Conservation (phyloP, 2,329 filamentous ascomycete species). For the Colletotrichum lupini region DNA sequence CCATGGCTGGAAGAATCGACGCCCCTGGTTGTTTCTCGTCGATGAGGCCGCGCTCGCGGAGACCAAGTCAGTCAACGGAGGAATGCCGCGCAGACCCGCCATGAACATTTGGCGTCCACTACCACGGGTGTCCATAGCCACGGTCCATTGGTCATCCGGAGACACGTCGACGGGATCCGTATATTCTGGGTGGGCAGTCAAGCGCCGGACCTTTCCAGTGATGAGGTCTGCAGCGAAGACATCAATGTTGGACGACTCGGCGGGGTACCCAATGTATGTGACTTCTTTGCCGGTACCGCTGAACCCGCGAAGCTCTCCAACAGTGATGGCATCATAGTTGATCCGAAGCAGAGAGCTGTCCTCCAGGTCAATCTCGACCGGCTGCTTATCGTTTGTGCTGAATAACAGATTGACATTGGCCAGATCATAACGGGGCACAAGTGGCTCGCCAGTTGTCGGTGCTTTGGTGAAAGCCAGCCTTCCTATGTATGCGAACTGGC, state of each 20-base stretch:
- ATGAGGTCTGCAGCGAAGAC: constrained; percentile 49
- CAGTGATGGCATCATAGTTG: constrained; percentile 43
- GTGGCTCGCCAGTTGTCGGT: constrained; percentile 42
- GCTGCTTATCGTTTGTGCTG: constrained; percentile 33
- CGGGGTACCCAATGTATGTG: constrained; percentile 47
- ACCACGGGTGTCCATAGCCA: constrained; percentile 52
- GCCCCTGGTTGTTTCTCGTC: constrained; percentile 53
- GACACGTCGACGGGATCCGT: constrained; percentile 52
- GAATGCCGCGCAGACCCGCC: constrained; percentile 48
- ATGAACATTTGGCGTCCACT: constrained; percentile 50
- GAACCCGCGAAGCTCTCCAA: constrained; percentile 56
- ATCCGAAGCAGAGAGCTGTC: constrained; percentile 39
- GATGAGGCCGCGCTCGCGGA: constrained; percentile 44
- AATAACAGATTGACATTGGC: constrained; percentile 46
- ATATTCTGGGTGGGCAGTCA: constrained; percentile 53
- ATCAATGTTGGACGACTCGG: constrained; percentile 55
- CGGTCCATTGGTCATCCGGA: constrained; percentile 50
- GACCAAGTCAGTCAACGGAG: constrained; percentile 49
- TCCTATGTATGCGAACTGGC: constrained; percentile 42
- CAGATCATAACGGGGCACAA: constrained; percentile 48
- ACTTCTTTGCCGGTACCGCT: constrained; percentile 49
- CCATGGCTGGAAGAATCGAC: constrained; percentile 55
- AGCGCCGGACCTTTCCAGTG: constrained; percentile 49
- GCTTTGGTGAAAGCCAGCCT: constrained; percentile 49
- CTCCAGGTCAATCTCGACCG: neutral